Conservation (phyloP, 2,329 filamentous ascomycete genomes). For the Neodidymelliopsis sp. region DNA sequence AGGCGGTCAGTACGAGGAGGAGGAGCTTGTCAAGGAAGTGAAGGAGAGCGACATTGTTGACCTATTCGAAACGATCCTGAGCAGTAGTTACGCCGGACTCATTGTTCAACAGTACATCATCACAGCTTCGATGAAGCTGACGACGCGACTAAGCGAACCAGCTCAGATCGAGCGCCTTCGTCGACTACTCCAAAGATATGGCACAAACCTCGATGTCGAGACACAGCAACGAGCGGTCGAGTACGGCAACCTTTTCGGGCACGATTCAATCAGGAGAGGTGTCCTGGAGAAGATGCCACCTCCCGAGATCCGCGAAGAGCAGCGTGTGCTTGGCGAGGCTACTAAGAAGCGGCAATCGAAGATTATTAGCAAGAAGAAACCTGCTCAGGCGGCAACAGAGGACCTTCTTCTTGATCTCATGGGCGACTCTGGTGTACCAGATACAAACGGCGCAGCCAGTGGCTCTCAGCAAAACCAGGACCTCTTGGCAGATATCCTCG, state of each 20-base stretch:
- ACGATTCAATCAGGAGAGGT: slow-evolving; percentile 84
- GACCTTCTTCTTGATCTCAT: slow-evolving; percentile 93
- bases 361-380: slow-evolving; percentile 68
- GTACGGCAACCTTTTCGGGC: slow-evolving; percentile 92
- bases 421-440: slow-evolving; percentile 73
- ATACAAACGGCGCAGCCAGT: slow-evolving; percentile 62
- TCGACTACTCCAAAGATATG: slow-evolving; percentile 76
- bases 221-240: slow-evolving; percentile 96
- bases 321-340: slow-evolving; percentile 85
- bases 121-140: slow-evolving; percentile 93
- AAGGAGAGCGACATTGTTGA: slow-evolving; percentile 91
- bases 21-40: slow-evolving; percentile 83
- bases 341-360: slow-evolving; percentile 61
- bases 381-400: slow-evolving; percentile 84
- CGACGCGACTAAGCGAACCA: slow-evolving; percentile 81
- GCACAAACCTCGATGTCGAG: slow-evolving; percentile 90
- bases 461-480: slow-evolving; percentile 76
- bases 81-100: slow-evolving; percentile 92
- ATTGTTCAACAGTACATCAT: slow-evolving; percentile 95
- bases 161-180: slow-evolving; percentile 88
- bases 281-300: slow-evolving; percentile 98
- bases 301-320: slow-evolving; percentile 95
- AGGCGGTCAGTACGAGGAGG: slow-evolving; percentile 91
- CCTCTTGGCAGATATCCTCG: slow-evolving; percentile 89
- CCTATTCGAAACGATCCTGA: slow-evolving; percentile 88